Conservation (phyloP, 345 rosid species). For the Kernera saxatilis region DNA sequence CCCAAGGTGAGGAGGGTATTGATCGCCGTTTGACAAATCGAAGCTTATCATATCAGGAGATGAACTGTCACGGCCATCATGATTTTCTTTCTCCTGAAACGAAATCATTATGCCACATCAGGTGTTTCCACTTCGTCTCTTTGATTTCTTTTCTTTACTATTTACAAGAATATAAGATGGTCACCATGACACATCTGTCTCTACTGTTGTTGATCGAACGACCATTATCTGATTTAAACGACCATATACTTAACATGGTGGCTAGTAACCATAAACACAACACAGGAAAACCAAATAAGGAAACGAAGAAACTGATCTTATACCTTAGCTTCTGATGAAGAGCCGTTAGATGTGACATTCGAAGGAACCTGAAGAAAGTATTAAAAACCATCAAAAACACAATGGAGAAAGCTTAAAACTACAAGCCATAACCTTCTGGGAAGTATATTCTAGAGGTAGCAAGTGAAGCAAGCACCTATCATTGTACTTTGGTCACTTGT, state of each 20-base stretch:
- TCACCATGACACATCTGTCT: not conserved
- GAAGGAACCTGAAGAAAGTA: conserved; percentile 62
- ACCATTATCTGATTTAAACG: not conserved
- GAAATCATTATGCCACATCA: conserved; percentile 18
- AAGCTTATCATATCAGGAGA: conserved; percentile 74
- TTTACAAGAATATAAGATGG: not conserved
- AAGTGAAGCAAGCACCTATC: not conserved
- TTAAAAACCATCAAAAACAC: not conserved
- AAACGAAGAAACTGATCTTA: conserved; percentile 5
- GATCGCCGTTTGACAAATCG: conserved; percentile 61
- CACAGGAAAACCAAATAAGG: not conserved
- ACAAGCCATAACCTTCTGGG: not conserved
- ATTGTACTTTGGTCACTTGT: not conserved
- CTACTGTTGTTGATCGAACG: not conserved
- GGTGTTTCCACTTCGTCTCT: not conserved
- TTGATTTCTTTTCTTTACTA: not conserved
- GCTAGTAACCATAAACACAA: not conserved
- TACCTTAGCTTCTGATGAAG: conserved; percentile 53
- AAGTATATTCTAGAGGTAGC: not conserved
- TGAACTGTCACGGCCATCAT: conserved; percentile 37
- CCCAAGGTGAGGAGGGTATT: conserved; percentile 52
- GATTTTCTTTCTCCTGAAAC: conserved; percentile 51
- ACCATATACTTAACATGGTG: not conserved
- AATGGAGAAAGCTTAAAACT: not conserved
- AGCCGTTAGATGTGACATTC: conserved; percentile 45